Conservation (phyloP, 176 grass and related monocot species). For the Thalia dealbata region DNA sequence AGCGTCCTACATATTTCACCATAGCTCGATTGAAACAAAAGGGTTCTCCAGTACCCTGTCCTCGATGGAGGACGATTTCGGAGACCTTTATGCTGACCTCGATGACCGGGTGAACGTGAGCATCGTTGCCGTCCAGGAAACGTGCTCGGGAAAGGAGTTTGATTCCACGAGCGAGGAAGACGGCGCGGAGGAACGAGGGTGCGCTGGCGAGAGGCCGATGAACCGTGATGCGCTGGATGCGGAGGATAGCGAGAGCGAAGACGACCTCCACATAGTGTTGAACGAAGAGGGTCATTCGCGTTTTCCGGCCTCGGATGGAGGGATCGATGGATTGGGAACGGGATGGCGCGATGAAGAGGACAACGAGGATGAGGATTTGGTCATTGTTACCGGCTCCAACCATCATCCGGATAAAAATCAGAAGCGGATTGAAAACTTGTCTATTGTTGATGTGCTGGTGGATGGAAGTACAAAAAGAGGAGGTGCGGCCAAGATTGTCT, state of each 20-base stretch:
- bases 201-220: not conserved
- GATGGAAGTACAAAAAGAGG: not conserved
- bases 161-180: constrained; percentile 29
- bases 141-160: constrained; percentile 34
- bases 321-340: constrained; percentile 1
- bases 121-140: constrained; percentile 27
- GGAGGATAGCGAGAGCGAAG: constrained; percentile 56
- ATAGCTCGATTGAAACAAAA: too few species aligned
- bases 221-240: constrained; percentile 28
- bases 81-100: constrained; percentile 67
- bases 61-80: constrained; percentile 31
- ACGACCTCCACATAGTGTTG: constrained; percentile 61
- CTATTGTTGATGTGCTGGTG: not conserved
- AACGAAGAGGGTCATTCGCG: constrained; percentile 39
- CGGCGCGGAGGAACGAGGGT: constrained; percentile 14
- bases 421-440: not conserved
- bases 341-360: constrained; percentile 27
- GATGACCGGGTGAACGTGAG: constrained; percentile 41
- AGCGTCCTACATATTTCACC: too few species aligned
- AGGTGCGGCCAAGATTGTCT: not conserved
- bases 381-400: not conserved
- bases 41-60: not conserved
- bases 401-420: constrained; percentile 1
- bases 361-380: constrained; percentile 8
- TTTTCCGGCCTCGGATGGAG: constrained; percentile 12